Evolutionary conservation across 768 basidiomycete genomes (phyloP).

Genomic region (Leccinum rimulosum): DNA sequence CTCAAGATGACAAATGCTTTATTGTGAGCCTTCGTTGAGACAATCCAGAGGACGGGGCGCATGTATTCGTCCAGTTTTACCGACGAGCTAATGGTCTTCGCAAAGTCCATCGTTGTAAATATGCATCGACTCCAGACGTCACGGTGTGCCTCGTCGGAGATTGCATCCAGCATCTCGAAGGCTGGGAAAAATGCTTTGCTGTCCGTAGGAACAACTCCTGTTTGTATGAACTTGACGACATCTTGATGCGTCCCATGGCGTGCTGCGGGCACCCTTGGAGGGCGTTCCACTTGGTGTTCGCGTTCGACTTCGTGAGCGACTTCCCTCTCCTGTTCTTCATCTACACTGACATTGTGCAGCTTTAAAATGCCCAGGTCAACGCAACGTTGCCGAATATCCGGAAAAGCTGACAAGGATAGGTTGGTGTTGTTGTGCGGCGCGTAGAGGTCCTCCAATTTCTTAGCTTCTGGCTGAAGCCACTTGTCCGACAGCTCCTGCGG

Average conservation of each 20-base stretch:
- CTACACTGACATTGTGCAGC: conserved; percentile 16
- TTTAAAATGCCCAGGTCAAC: conserved; percentile 5
- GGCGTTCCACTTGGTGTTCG: neutral
- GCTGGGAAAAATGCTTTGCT: neutral
- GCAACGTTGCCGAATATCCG: conserved; percentile 4
- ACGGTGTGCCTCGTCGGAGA: neutral
- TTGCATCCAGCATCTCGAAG: neutral
- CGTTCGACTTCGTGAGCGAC: conserved; percentile 33
- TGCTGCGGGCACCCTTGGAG: neutral
- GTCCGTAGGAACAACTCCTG: neutral
- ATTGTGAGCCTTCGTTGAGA: neutral
- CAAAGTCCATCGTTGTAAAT: neutral
- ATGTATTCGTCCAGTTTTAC: neutral
- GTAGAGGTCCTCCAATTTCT: conserved; percentile 30
- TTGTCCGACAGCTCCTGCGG: conserved; percentile 8
- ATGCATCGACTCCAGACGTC: neutral
- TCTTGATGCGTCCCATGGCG: neutral
- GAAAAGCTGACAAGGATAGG: neutral
- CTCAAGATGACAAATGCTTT: neutral
- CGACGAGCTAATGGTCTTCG: conserved; percentile 3
- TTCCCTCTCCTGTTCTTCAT: conserved; percentile 48
- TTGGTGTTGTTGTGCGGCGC: neutral
- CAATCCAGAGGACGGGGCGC: neutral
- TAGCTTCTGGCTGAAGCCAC: conserved; percentile 44
- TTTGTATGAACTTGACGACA: neutral